Conservation (phyloP, 1,284 basidiomycete species). For the Tranzscheliella williamsii region DNA sequence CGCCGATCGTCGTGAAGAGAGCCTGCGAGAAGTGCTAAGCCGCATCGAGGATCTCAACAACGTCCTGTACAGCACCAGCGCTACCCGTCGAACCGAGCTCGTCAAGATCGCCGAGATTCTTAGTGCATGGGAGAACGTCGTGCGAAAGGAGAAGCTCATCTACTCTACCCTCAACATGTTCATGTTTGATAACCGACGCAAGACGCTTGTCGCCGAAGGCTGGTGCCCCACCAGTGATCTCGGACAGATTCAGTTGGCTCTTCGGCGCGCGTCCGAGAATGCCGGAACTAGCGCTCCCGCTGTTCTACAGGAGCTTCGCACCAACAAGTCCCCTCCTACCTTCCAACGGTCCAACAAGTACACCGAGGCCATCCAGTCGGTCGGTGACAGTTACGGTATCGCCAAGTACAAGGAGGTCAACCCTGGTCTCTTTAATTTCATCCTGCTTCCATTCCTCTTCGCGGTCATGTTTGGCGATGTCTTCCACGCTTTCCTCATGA, state of each 20-base stretch:
- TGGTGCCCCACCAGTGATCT: conserved; percentile 96
- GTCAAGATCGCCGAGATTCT: conserved; percentile 83
- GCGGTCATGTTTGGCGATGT: conserved; percentile 99
- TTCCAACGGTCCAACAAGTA: conserved; percentile 95
- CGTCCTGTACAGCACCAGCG: conserved; percentile 69
- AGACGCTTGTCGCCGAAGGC: conserved; percentile 94
- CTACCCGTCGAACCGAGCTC: conserved; percentile 80
- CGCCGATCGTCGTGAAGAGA: conserved; percentile 84
- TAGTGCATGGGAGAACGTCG: conserved; percentile 89
- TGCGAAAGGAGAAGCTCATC: conserved; percentile 91
- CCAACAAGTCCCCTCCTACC: conserved; percentile 89
- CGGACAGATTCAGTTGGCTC: conserved; percentile 79
- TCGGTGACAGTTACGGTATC: conserved; percentile 97
- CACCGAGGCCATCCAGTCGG: conserved; percentile 94
- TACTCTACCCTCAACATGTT: conserved; percentile 67
- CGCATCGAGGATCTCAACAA: conserved; percentile 91
- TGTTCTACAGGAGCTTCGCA: conserved; percentile 86
- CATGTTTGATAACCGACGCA: conserved; percentile 88
- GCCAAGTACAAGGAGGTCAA: conserved; percentile 97
- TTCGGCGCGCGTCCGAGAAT: conserved; percentile 91
- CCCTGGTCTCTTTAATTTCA: conserved; percentile 88
- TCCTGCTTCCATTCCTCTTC: conserved; percentile 97
- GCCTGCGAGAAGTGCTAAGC: conserved; percentile 82
- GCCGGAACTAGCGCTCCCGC: conserved; percentile 90
- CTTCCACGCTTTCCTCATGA: conserved; percentile 88